A percentile compares a stretch with the other conserved stretches of the same genome.
Conservation (phyloP, 208 protist species). For the Novymonas esmeraldas region DNA sequence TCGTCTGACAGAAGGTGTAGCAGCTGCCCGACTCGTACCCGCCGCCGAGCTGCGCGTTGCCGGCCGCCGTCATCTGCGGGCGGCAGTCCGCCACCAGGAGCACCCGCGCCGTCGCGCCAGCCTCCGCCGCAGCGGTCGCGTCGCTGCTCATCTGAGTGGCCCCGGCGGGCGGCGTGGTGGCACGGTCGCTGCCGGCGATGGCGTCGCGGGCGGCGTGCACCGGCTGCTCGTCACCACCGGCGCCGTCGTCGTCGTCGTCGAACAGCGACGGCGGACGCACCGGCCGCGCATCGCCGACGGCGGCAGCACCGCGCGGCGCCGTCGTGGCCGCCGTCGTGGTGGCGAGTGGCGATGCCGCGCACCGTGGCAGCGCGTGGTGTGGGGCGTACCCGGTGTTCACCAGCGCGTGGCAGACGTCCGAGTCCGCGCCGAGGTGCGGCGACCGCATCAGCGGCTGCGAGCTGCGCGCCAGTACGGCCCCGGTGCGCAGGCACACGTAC, state of each 20-base stretch:
- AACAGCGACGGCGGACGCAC: constrained; percentile 36
- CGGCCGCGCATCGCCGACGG: not conserved
- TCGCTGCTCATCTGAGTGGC: not conserved
- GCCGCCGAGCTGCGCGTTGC: constrained; percentile 72
- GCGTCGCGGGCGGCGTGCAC: not conserved
- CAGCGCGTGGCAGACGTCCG: constrained; percentile 56
- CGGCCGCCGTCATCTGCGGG: constrained; percentile 58
- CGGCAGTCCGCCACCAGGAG: constrained; percentile 84
- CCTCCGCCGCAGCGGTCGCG: too few species aligned
- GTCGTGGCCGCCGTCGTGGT: not conserved
- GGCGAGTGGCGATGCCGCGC: not conserved
- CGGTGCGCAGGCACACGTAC: constrained; percentile 73
- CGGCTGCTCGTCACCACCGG: not conserved
- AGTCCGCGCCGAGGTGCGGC: constrained; percentile 40
- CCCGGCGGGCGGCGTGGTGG: not conserved
- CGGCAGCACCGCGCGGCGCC: not conserved
- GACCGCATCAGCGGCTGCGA: constrained; percentile 82
- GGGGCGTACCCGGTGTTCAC: constrained; percentile 37
- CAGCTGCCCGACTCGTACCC: constrained; percentile 79
- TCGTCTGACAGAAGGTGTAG: constrained; percentile 75
- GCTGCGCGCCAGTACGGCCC: constrained; percentile 70
- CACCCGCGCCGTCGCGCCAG: constrained; percentile 19
- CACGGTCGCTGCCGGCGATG: not conserved
- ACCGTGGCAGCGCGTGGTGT: constrained; percentile 10
- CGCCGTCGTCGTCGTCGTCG: constrained; percentile 26